Percentiles rank a stretch among this genome's conserved stretches.
These are phyloP conservation scores for Zea mays DNA, from an alignment of 176 grass and related monocot species.

Conservation along the genomic window DNA sequence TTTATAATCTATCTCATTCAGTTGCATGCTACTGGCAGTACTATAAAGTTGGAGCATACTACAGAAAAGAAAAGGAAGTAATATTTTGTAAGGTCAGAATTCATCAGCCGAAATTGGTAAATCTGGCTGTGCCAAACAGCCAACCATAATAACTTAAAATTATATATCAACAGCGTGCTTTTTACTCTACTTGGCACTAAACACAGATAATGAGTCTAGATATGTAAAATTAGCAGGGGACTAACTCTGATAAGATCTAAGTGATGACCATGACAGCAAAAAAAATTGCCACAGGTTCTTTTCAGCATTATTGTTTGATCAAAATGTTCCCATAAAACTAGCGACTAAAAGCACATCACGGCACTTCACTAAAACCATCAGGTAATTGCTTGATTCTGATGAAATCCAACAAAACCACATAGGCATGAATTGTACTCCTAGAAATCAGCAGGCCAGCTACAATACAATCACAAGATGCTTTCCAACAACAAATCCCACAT, in stretches of 20 bases:
- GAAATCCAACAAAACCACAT: slow-evolving; percentile 7
- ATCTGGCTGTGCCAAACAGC: not conserved
- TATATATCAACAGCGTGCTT: slow-evolving; percentile 7
- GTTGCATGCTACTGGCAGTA: not conserved
- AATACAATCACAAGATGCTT: not conserved
- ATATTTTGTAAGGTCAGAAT: not conserved
- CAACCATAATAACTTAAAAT: slow-evolving; percentile 6
- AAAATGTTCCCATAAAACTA: slow-evolving; percentile 9
- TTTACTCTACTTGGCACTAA: not conserved
- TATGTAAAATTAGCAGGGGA: not conserved
- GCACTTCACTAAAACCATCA: not conserved
- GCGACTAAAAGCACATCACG: not conserved
- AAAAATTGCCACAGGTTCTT: not conserved
- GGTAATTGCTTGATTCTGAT: slow-evolving; percentile 3
- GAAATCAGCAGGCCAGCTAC: not conserved
- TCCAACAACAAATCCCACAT: not conserved
- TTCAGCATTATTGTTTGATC: not conserved
- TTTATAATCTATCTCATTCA: not conserved
- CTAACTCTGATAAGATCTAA: not conserved
- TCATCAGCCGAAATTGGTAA: not conserved
- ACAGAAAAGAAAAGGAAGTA: slow-evolving; percentile 3
- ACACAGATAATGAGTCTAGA: not conserved
- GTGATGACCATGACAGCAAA: not conserved
- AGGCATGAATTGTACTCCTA: not conserved
- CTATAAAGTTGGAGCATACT: not conserved